Evolutionary conservation across 441 rosid species (phyloP), one percentile per base, ranked within the genome.

Genomic region (Erodium texanum): DNA sequence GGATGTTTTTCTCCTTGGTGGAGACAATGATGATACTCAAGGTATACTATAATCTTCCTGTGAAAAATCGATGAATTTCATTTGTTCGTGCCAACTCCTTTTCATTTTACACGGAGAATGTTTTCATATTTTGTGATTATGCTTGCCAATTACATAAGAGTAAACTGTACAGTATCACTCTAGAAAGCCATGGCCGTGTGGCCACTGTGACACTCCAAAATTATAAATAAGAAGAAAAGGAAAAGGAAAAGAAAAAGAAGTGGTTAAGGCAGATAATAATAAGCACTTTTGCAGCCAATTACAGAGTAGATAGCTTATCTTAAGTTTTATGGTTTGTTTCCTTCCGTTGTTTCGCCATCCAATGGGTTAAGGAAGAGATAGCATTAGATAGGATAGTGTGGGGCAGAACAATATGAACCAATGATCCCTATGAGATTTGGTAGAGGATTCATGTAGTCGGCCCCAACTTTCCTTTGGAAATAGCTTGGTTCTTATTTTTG

Each of bases 1-100:
- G 79, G 92, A 87, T 67, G 71, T 68, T 43, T 87, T 87, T 78
- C 92, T 87, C 38, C 66, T 85, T 72, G 89, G 92, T 68, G 89
- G 77, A 69, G 89, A 87, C 65, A 84, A 85, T 76, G 92, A 87
- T 63, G 92, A 76, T 15, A 85, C 76, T 19, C 81, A 76, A 69
- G 89, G 92, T 87, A 76, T 8, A 24, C 27, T 36, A 54, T 48
- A 48, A 48, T 48, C 56, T 48, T 48, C 15, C 56, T 48, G 56
- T 14, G 2, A n/a, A 5, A 48, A 27, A 38, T 38, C 1, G 45
- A 48, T 48, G 16, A 48, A 14, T 48, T 48, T 48, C 56, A 48
- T 48, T 48, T 48, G 7, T 48, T n/a, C 15, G 56, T 48, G 56
- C 56, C 16, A 14, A 48, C 29, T 27, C 29, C 29, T 27, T 27